Evolutionary conservation across 2,329 filamentous ascomycete species (phyloP).

Genomic region (Akanthomyces muscarius): DNA sequence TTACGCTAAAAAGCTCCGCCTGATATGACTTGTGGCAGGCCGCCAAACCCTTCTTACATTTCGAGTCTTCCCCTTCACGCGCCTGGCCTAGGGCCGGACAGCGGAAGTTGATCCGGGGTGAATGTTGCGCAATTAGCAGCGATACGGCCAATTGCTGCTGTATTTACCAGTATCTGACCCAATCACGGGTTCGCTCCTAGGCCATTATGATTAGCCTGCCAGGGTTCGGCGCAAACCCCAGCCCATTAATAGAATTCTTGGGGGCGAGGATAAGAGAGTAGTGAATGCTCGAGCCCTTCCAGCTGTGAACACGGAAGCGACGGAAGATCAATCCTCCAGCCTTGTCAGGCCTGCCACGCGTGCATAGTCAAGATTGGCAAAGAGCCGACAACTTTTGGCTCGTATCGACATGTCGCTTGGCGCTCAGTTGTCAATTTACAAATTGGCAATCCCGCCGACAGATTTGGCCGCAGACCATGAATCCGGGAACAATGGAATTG

Average conservation of each 20-base stretch:
- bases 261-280: background rate
- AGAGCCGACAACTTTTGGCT: background rate
- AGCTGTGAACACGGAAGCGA: background rate
- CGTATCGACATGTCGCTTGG: background rate
- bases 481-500: conserved; percentile 2
- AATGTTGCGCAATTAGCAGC: conserved; percentile 9
- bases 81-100: background rate
- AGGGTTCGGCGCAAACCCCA: conserved; percentile 8
- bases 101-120: conserved; percentile 3
- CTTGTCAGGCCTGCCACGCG: background rate
- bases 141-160: background rate
- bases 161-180: background rate
- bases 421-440: background rate
- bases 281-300: background rate
- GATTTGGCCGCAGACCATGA: background rate
- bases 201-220: background rate
- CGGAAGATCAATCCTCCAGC: background rate
- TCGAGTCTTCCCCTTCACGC: background rate
- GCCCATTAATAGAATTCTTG: conserved; percentile 5
- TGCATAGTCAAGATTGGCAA: background rate
- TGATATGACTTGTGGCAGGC: conserved; percentile 5
- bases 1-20: conserved; percentile 1
- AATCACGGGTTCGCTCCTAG: background rate
- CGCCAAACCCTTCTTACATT: background rate
- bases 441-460: background rate